Evolutionary conservation across 2,329 filamentous ascomycete genomes (phyloP).

Genomic region (Pyrenophora seminiperda): DNA sequence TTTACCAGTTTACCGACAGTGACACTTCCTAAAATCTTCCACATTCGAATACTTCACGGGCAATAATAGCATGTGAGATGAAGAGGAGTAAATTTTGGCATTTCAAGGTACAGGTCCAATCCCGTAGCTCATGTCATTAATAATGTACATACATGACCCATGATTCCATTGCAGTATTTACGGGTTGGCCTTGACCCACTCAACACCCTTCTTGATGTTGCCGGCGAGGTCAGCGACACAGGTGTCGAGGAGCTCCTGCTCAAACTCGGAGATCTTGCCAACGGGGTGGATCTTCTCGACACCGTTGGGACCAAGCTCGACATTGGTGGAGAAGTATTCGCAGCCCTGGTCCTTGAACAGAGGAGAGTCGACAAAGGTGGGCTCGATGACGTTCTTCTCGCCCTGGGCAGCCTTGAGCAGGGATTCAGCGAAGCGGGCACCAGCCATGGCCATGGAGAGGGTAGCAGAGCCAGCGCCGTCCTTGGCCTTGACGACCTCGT

Average conservation of each 20-base stretch:
- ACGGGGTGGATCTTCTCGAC: constrained; percentile 91
- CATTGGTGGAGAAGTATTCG: constrained; percentile 93
- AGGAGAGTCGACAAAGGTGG: constrained; percentile 94
- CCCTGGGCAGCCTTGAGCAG: constrained; percentile 91
- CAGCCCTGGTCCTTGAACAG: constrained; percentile 98
- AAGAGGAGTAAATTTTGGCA: constrained; percentile 26
- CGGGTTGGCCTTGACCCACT: constrained; percentile 66
- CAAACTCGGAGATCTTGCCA: constrained; percentile 80
- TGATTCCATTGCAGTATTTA: constrained; percentile 19
- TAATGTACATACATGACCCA: constrained; percentile 34
- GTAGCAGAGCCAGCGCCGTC: constrained; percentile 96
- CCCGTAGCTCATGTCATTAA: constrained; percentile 29
- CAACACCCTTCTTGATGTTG: constrained; percentile 91
- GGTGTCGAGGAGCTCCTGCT: constrained; percentile 88
- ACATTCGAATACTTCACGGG: no score
- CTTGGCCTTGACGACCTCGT: constrained; percentile 99
- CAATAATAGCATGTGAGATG: no score
- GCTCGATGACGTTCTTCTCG: constrained; percentile 93
- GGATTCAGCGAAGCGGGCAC: constrained; percentile 82
- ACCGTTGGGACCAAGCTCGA: constrained; percentile 95
- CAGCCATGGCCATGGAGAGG: constrained; percentile 98
- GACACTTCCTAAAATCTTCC: no score
- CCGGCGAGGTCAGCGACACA: constrained; percentile 83
- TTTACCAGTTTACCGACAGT: no score
- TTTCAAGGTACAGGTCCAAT: constrained; percentile 28